A percentile compares a stretch with the other conserved stretches of the same genome.
Conservation (phyloP, 2,329 filamentous ascomycete species). For the Trichoderma asperellum region DNA sequence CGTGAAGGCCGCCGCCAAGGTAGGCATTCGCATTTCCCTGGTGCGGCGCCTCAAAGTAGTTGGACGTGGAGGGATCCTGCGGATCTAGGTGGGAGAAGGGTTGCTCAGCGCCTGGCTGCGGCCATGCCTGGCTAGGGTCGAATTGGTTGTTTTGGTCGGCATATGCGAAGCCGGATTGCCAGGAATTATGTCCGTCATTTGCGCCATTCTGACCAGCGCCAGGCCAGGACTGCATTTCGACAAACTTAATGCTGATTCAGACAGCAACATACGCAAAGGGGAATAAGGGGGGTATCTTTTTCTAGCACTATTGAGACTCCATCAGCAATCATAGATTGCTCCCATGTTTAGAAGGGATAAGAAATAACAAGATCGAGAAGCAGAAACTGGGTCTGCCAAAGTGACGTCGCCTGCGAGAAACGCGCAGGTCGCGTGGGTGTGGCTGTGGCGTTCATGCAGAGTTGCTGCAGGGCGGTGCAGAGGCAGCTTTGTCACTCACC, state of each 20-base stretch:
- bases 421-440: slow-evolving; percentile 29
- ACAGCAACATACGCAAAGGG: slow-evolving; percentile 32
- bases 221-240: slow-evolving; percentile 49
- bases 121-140: slow-evolving; percentile 46
- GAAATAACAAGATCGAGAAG: neutral
- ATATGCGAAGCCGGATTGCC: slow-evolving; percentile 44
- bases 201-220: slow-evolving; percentile 44
- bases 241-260: slow-evolving; percentile 32
- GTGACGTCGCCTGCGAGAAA: slow-evolving; percentile 32
- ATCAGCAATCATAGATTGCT: slow-evolving; percentile 35
- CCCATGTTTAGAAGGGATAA: neutral
- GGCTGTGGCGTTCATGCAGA: slow-evolving; percentile 34
- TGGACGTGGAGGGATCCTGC: slow-evolving; percentile 40
- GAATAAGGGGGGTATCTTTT: slow-evolving; percentile 23
- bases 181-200: slow-evolving; percentile 41
- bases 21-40: slow-evolving; percentile 43
- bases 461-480: slow-evolving; percentile 24
- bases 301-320: slow-evolving; percentile 38
- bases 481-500: slow-evolving; percentile 36
- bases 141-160: slow-evolving; percentile 43
- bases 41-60: slow-evolving; percentile 43
- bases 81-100: slow-evolving; percentile 41
- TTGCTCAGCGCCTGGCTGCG: slow-evolving; percentile 43
- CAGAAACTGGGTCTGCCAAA: slow-evolving; percentile 11
- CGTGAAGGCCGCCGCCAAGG: slow-evolving; percentile 39